Percentiles rank a stretch among this genome's conserved stretches.
These are phyloP conservation scores for Boletus rubroflammeus DNA, from an alignment of 768 basidiomycete genomes.

Conservation along the genomic window DNA sequence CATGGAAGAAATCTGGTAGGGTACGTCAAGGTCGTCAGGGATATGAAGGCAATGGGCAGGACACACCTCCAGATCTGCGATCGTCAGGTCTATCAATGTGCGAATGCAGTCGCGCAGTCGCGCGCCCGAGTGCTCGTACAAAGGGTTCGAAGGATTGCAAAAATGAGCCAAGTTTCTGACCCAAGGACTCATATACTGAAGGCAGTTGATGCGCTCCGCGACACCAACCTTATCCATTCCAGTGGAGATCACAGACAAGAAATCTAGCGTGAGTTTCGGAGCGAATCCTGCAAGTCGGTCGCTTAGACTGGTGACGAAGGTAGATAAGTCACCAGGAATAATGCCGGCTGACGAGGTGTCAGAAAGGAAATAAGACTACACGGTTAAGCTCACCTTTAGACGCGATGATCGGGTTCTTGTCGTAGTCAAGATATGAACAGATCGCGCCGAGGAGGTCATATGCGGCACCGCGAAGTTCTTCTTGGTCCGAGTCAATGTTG, in stretches of 20 bases:
- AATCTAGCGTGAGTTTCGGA: constrained; percentile 85
- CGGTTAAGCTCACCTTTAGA: constrained; percentile 51
- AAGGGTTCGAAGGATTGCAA: constrained; percentile 60
- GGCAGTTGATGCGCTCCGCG: constrained; percentile 62
- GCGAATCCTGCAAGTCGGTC: constrained; percentile 66
- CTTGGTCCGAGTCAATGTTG: constrained; percentile 69
- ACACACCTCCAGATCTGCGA: constrained; percentile 69
- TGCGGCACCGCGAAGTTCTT: constrained; percentile 73
- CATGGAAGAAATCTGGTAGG: constrained; percentile 54
- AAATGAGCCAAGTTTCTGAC: constrained; percentile 74
- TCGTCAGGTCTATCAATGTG: constrained; percentile 71
- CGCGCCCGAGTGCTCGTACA: constrained; percentile 70
- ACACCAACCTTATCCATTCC: constrained; percentile 49
- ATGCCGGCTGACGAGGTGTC: constrained; percentile 50
- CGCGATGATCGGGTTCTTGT: constrained; percentile 66
- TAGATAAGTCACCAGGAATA: constrained; percentile 60
- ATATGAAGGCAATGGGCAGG: background rate
- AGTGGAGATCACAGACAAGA: constrained; percentile 78
- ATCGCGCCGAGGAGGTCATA: constrained; percentile 78
- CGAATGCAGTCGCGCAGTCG: constrained; percentile 79
- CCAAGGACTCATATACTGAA: constrained; percentile 88
- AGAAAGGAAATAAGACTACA: background rate
- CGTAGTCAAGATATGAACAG: constrained; percentile 73
- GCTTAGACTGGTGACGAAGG: constrained; percentile 64
- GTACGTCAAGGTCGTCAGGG: constrained; percentile 1